Conservation (phyloP, 768 basidiomycete genomes). For the Termitomyces sp. region DNA sequence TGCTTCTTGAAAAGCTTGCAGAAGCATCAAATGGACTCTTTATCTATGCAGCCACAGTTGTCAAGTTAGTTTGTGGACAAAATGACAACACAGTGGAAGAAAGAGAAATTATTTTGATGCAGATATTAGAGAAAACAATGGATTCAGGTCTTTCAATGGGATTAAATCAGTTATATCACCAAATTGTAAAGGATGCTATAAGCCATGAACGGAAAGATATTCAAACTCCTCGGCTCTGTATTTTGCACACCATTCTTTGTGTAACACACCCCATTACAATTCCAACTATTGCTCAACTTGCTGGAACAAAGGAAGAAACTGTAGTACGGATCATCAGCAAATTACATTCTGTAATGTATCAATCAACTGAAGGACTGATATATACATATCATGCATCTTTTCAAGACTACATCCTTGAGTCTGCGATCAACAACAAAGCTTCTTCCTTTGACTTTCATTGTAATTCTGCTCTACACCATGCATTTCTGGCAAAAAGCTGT, state of each 20-base stretch:
- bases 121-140: neutral
- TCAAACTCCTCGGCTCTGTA: neutral
- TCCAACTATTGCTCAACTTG: neutral
- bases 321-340: neutral
- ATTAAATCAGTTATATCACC: neutral
- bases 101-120: neutral
- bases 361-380: neutral
- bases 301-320: neutral
- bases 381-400: slow-evolving; percentile 2
- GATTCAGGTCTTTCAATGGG: neutral
- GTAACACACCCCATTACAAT: neutral
- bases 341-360: neutral
- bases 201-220: neutral
- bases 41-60: neutral
- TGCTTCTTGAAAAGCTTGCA: neutral
- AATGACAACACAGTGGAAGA: neutral
- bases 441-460: too few species aligned
- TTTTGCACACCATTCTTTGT: slow-evolving; percentile 3
- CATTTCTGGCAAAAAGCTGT: neutral
- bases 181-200: neutral
- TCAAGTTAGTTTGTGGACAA: neutral
- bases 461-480: neutral
- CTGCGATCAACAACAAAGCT: neutral
- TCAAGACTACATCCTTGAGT: neutral
- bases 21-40: neutral